Evolutionary conservation across 129 eudicot genomes (phyloP).

Genomic region (Dittrichia graveolens): DNA sequence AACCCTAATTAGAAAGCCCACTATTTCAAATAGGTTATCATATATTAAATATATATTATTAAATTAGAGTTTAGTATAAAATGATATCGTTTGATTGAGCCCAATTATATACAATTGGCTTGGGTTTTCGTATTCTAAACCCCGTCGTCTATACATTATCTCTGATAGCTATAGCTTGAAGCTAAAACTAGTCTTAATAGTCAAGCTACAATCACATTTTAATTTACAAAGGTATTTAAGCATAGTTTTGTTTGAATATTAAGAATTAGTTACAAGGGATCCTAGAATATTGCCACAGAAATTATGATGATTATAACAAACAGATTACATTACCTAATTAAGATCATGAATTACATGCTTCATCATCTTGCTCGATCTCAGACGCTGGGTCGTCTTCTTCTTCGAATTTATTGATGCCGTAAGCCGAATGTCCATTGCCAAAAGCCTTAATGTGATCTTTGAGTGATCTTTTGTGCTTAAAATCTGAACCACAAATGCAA

Average conservation of each 20-base stretch:
- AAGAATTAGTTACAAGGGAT: constrained; percentile 29
- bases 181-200: constrained; percentile 12
- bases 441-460: constrained; percentile 70
- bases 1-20: too few species aligned
- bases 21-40: too few species aligned
- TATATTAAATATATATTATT: too few species aligned
- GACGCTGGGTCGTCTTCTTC: constrained; percentile 72
- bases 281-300: constrained; percentile 16
- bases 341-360: constrained; percentile 39
- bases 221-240: constrained; percentile 28
- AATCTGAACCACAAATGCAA: constrained; percentile 74
- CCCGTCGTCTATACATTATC: too few species aligned
- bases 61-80: too few species aligned
- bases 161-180: not conserved
- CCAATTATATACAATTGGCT: too few species aligned
- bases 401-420: constrained; percentile 45
- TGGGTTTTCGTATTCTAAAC: too few species aligned
- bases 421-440: constrained; percentile 68
- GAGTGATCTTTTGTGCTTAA: constrained; percentile 72
- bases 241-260: constrained; percentile 25
- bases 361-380: constrained; percentile 71
- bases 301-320: constrained; percentile 3
- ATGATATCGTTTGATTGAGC: too few species aligned
- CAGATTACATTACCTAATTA: constrained; percentile 6
- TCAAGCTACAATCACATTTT: constrained; percentile 15